phyloP scores from a whole-genome alignment of 257 asterid species.

The Coffea eugenioides region DNA sequence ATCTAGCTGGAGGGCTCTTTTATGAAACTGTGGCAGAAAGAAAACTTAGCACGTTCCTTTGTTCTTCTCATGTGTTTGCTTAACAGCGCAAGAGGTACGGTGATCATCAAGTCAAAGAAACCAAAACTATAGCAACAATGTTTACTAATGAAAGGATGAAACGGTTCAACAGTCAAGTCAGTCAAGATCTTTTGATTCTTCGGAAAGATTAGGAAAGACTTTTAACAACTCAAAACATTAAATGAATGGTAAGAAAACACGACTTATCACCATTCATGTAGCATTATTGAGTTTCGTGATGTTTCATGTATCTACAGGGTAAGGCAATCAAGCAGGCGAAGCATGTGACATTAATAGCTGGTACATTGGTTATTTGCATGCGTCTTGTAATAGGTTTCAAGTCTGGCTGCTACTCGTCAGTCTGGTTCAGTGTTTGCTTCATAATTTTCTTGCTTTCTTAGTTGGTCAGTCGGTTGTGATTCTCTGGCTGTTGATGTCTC shows the following conservation, averaged over 20 bases:
- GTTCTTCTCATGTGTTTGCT: not conserved
- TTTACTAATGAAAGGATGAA: not conserved
- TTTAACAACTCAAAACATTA: not conserved
- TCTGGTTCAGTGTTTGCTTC: no score
- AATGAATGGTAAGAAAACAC: not conserved
- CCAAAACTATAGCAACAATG: not conserved
- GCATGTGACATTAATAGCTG: no score
- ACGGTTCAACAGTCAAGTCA: not conserved
- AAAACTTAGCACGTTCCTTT: not conserved
- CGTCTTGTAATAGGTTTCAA: no score
- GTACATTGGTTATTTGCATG: no score
- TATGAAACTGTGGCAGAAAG: not conserved
- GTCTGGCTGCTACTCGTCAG: no score
- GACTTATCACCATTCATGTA: not conserved
- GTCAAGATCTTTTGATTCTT: not conserved
- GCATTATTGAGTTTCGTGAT: not conserved
- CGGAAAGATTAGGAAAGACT: not conserved
- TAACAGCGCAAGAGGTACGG: slow-evolving; percentile 11
- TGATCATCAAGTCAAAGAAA: slow-evolving; percentile 12
- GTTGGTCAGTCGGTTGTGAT: no score
- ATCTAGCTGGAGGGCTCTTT: not conserved
- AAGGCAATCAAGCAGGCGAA: no score
- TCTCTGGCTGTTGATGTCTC: no score
- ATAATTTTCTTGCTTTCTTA: no score
- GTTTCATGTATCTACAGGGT: not conserved